Conservation (phyloP, 1,139 yeast genomes). For the Wickerhamiella pararugosa region DNA sequence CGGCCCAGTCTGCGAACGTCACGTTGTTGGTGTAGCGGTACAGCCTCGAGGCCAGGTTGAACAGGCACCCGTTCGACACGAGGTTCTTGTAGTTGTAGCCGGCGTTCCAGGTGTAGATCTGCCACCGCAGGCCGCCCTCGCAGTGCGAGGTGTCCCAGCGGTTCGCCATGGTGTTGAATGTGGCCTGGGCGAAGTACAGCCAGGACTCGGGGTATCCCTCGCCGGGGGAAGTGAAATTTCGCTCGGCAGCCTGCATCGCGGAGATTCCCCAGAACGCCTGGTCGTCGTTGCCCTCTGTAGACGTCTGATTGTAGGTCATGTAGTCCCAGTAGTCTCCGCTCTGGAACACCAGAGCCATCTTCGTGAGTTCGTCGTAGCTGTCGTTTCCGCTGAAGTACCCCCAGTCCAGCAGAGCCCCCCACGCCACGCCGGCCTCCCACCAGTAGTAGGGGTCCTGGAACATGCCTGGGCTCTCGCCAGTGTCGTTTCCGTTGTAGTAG, state of each 20-base stretch:
- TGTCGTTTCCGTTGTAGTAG: constrained; percentile 47
- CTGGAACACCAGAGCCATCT: constrained; percentile 47
- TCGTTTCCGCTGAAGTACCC: constrained; percentile 47
- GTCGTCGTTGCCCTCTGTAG: constrained; percentile 83
- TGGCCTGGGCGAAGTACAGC: constrained; percentile 59
- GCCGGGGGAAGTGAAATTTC: constrained; percentile 54
- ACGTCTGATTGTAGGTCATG: constrained; percentile 60
- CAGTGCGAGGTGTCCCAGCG: constrained; percentile 59
- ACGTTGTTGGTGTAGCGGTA: constrained; percentile 55
- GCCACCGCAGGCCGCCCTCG: constrained; percentile 77
- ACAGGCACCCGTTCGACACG: constrained; percentile 63
- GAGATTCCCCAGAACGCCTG: constrained; percentile 86
- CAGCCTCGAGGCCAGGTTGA: constrained; percentile 63
- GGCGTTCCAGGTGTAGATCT: constrained; percentile 57
- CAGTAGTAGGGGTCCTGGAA: constrained; percentile 68
- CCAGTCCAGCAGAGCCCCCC: constrained; percentile 63
- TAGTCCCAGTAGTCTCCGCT: constrained; percentile 52
- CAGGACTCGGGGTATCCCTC: constrained; percentile 37
- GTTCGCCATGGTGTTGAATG: constrained; percentile 56
- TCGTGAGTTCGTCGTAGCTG: constrained; percentile 40
- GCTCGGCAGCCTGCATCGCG: constrained; percentile 70
- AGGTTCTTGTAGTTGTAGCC: constrained; percentile 73
- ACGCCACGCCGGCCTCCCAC: constrained; percentile 92
- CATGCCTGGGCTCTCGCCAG: constrained; percentile 52
- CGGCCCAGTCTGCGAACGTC: constrained; percentile 51